These are phyloP conservation scores for Mycena amicta DNA, from an alignment of 768 basidiomycete genomes.

Conservation along the genomic window DNA sequence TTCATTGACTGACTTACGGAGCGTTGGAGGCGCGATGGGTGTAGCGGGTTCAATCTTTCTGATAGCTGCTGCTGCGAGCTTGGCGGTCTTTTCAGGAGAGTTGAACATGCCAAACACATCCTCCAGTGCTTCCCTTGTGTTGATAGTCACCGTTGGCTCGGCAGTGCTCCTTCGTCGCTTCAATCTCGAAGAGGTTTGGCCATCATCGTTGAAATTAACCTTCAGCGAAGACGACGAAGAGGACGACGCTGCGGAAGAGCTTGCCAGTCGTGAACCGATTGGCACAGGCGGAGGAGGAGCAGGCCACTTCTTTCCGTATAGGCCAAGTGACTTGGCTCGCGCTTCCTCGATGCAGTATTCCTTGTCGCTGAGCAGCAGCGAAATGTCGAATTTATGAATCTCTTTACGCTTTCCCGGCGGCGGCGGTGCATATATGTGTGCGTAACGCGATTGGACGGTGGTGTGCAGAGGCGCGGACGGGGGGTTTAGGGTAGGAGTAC, in stretches of 20 bases:
- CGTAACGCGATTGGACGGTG: constrained; percentile 61
- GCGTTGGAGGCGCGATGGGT: constrained; percentile 39
- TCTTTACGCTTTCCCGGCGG: constrained; percentile 72
- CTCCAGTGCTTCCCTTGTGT: constrained; percentile 91
- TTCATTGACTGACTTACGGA: constrained; percentile 33
- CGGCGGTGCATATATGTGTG: constrained; percentile 71
- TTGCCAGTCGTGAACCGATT: constrained; percentile 20
- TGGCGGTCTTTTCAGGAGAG: constrained; percentile 77
- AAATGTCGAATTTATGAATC: constrained; percentile 67
- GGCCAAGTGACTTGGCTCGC: constrained; percentile 78
- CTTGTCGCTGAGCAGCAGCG: constrained; percentile 73
- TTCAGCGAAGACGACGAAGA: constrained; percentile 41
- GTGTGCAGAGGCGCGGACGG: constrained; percentile 32
- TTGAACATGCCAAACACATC: constrained; percentile 98
- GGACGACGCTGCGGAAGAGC: constrained; percentile 28
- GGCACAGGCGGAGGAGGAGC: constrained; percentile 58
- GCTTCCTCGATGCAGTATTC: constrained; percentile 90
- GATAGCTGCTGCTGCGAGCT: constrained; percentile 57
- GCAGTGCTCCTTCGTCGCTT: constrained; percentile 51
- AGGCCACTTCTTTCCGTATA: constrained; percentile 82
- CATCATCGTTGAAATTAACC: constrained; percentile 66
- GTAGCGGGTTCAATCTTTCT: constrained; percentile 70
- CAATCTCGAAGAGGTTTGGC: constrained; percentile 46
- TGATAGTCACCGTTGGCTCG: constrained; percentile 92
- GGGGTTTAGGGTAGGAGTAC: constrained; percentile 27